A percentile compares a stretch with the other conserved stretches of the same genome.
phyloP scores from a whole-genome alignment of 2,329 filamentous ascomycete genomes.

The Elsinoe ampelina region DNA sequence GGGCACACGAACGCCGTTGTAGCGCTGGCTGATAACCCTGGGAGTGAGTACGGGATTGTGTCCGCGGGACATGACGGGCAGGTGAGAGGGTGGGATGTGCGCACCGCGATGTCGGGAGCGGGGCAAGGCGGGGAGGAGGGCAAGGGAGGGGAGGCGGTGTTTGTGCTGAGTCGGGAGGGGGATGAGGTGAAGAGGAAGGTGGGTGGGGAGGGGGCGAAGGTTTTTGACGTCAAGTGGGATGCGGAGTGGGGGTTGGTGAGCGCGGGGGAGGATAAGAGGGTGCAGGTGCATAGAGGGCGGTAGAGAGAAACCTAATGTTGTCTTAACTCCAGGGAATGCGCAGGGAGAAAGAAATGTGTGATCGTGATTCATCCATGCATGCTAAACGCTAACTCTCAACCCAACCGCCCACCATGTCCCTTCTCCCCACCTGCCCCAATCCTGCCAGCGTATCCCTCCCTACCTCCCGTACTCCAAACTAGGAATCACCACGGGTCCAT shows the following conservation, averaged over 20 bases:
- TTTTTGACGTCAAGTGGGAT: constrained; percentile 84
- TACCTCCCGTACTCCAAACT: constrained; percentile 46
- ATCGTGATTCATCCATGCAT: neutral
- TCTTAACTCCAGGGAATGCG: too few species aligned
- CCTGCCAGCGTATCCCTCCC: neutral
- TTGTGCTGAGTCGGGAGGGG: constrained; percentile 68
- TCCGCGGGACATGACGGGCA: constrained; percentile 89
- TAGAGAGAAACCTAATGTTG: too few species aligned
- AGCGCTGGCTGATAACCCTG: constrained; percentile 49
- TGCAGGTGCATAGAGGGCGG: constrained; percentile 70
- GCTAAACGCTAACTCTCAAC: neutral
- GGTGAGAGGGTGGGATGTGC: constrained; percentile 82
- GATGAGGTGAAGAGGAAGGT: constrained; percentile 48
- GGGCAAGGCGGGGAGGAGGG: constrained; percentile 43
- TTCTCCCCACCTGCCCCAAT: neutral
- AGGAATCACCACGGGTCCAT: constrained; percentile 91
- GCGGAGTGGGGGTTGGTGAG: constrained; percentile 78
- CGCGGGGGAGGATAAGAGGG: constrained; percentile 83
- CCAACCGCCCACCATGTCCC: neutral
- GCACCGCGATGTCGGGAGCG: constrained; percentile 40
- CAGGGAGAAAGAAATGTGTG: neutral
- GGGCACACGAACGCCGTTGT: constrained; percentile 72
- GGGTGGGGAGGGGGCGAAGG: constrained; percentile 76
- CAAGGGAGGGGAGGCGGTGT: constrained; percentile 59
- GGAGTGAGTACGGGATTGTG: constrained; percentile 65